Conservation (phyloP, 2,329 filamentous ascomycete species). For the Aspergillus brunneoviolaceus region DNA sequence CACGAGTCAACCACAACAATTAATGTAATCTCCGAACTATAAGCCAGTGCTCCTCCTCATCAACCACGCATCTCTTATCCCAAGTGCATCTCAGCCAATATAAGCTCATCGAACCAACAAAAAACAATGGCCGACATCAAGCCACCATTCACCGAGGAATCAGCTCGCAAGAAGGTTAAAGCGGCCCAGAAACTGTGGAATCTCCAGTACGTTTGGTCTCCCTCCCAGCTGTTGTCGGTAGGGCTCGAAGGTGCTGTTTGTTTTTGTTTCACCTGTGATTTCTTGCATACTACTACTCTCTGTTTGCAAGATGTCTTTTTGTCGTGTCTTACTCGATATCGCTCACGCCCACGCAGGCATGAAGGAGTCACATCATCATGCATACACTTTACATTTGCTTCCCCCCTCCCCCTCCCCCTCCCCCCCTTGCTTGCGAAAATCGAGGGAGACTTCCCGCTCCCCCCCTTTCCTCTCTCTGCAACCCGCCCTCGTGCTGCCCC, state of each 20-base stretch:
- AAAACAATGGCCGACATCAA: slow-evolving; percentile 40
- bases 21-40: neutral
- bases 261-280: too few relatives aligned
- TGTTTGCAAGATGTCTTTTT: neutral
- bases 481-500: neutral
- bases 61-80: neutral
- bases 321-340: neutral
- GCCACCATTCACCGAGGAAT: slow-evolving; percentile 74
- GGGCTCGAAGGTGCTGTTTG: too few relatives aligned
- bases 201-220: slow-evolving; percentile 54
- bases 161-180: slow-evolving; percentile 75
- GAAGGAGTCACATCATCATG: neutral
- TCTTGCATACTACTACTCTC: too few relatives aligned
- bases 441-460: neutral
- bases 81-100: too few relatives aligned
- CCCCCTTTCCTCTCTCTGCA: neutral
- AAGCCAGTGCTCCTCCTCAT: neutral
- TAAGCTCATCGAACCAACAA: neutral
- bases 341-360: neutral
- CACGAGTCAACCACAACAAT: neutral
- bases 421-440: neutral
- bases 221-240: too few relatives aligned
- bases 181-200: slow-evolving; percentile 84
- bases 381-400: neutral
- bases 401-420: neutral